Conservation (phyloP, 2,329 filamentous ascomycete genomes). For the Fonsecaea erecta region DNA sequence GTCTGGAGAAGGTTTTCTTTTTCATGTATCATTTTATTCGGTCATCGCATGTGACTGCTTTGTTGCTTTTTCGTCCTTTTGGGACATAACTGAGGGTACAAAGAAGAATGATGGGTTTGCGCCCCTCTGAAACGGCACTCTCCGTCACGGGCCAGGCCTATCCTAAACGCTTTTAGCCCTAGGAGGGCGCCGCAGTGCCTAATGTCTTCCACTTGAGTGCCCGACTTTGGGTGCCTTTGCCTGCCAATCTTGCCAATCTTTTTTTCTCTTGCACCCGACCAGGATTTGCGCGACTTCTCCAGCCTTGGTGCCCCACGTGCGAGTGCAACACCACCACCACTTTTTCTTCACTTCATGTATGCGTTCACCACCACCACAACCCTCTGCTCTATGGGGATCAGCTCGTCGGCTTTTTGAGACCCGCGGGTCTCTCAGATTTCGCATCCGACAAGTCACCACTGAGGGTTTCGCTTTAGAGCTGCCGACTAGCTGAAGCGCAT, state of each 20-base stretch:
- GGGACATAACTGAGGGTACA: background rate
- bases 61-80: slow-evolving; percentile 3
- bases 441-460: background rate
- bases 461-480: background rate
- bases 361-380: background rate
- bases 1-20: slow-evolving; percentile 4
- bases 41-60: background rate
- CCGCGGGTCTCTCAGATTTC: background rate
- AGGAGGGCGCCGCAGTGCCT: background rate
- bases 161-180: background rate
- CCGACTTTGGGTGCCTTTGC: background rate
- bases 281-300: background rate
- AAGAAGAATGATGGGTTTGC: background rate
- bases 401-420: background rate
- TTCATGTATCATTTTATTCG: background rate
- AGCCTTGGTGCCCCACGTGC: background rate
- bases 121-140: background rate
- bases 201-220: background rate
- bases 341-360: background rate
- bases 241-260: slow-evolving; percentile 1
- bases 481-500: background rate
- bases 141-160: slow-evolving; percentile 1
- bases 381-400: background rate
- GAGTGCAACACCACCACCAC: background rate
- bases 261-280: background rate